Percentiles rank a stretch among this genome's conserved stretches.
phyloP scores from a whole-genome alignment of 73 alveolate species.

The Paraurostyla sp. region DNA sequence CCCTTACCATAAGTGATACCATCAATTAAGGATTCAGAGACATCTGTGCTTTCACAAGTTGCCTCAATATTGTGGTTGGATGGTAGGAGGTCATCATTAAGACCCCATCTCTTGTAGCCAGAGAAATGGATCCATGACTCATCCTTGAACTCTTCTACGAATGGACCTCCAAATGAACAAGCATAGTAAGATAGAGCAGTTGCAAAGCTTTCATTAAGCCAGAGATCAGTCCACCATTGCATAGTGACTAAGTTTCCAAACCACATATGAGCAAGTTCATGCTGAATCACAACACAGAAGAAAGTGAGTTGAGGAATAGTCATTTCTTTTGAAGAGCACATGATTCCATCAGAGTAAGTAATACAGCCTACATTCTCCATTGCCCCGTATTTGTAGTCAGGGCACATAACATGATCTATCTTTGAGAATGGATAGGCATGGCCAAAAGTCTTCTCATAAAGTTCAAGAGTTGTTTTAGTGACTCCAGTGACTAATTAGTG shows the following conservation, averaged over 20 bases:
- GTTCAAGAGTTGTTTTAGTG: slow-evolving; percentile 65
- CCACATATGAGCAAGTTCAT: slow-evolving; percentile 99
- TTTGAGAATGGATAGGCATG: slow-evolving; percentile 86
- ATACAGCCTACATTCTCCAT: slow-evolving; percentile 99
- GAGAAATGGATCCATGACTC: slow-evolving; percentile 69
- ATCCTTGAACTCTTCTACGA: slow-evolving; percentile 73
- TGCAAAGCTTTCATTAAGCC: slow-evolving; percentile 99
- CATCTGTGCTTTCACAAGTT: slow-evolving; percentile 78
- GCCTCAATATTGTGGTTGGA: slow-evolving; percentile 91
- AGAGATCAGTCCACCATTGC: slow-evolving; percentile 99
- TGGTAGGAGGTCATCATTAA: slow-evolving; percentile 61
- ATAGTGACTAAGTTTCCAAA: slow-evolving; percentile 98
- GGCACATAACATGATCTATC: slow-evolving; percentile 92
- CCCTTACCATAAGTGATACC: slow-evolving; percentile 98
- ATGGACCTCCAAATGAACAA: slow-evolving; percentile 41
- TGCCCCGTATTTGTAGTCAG: slow-evolving; percentile 96
- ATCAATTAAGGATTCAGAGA: slow-evolving; percentile 93
- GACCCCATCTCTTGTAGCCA: slow-evolving; percentile 71
- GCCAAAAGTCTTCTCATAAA: slow-evolving; percentile 89
- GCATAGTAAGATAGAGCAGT: slow-evolving; percentile 82
- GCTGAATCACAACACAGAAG: slow-evolving; percentile 75
- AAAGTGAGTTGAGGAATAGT: slow-evolving; percentile 52
- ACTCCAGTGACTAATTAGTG: background rate
- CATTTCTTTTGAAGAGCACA: slow-evolving; percentile 55
- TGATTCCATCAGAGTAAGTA: slow-evolving; percentile 87